Percentiles rank a stretch among this genome's conserved stretches.
Conservation (phyloP, 345 rosid genomes). For the Hibiscus tridactylites region DNA sequence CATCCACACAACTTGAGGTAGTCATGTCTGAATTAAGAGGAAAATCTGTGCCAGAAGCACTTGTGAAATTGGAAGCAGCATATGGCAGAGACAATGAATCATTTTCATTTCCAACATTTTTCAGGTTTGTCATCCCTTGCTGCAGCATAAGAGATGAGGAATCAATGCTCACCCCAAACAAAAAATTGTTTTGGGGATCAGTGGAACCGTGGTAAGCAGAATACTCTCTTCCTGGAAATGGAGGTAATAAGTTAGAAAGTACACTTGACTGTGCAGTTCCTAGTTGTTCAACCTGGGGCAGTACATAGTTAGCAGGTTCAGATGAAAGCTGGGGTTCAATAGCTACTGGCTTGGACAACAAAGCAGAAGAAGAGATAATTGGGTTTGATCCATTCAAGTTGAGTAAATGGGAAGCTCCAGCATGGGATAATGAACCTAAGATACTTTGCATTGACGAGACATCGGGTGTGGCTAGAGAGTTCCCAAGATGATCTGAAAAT, state of each 20-base stretch:
- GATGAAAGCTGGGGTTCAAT: conserved; percentile 52
- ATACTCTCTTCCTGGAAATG: conserved; percentile 90
- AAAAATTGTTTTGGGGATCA: conserved; percentile 79
- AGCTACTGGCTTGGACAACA: conserved; percentile 79
- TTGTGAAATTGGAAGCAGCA: conserved; percentile 13
- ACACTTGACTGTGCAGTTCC: conserved; percentile 45
- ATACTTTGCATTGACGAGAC: conserved; percentile 72
- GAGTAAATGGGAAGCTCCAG: conserved; percentile 57
- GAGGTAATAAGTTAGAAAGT: conserved; percentile 28
- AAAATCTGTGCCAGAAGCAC: conserved; percentile 54
- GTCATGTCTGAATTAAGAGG: conserved; percentile 67
- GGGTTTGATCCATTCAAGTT: conserved; percentile 54
- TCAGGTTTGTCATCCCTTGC: conserved; percentile 62
- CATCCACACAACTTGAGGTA: conserved; percentile 68
- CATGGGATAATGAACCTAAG: conserved; percentile 55
- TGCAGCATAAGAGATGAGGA: conserved; percentile 76
- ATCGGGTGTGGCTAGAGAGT: conserved; percentile 32
- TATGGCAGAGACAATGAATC: conserved; percentile 59
- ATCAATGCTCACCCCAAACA: conserved; percentile 83
- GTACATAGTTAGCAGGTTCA: conserved; percentile 38
- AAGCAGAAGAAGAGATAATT: conserved; percentile 46
- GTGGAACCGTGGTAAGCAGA: conserved; percentile 55
- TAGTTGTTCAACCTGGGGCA: conserved; percentile 53
- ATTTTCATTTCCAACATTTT: conserved; percentile 53
- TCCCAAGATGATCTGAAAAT: conserved; percentile 66